Evolutionary conservation across 345 rosid species (phyloP).

Genomic region (Hibiscus mutabilis): DNA sequence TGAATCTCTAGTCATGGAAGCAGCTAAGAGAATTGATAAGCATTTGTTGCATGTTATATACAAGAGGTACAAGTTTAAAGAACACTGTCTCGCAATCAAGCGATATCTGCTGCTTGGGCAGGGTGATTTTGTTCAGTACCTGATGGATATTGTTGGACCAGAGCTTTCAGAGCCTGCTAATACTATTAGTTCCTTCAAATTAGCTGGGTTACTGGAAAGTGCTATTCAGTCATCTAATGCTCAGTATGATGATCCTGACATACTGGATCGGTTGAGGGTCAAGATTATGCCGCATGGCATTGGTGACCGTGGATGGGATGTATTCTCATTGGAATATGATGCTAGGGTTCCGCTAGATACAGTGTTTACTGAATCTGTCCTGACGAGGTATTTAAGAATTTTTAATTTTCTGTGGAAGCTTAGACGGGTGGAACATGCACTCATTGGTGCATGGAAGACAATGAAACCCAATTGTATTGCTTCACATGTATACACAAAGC

Average conservation of each 20-base stretch:
- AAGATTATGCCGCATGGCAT: slow-evolving; percentile 91
- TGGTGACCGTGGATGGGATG: slow-evolving; percentile 98
- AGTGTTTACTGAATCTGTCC: slow-evolving; percentile 78
- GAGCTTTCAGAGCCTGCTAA: slow-evolving; percentile 98
- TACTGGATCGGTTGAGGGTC: slow-evolving; percentile 79
- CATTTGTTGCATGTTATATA: slow-evolving; percentile 80
- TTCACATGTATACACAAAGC: slow-evolving; percentile 67
- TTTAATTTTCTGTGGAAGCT: slow-evolving; percentile 97
- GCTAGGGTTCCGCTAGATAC: slow-evolving; percentile 91
- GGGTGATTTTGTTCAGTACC: slow-evolving; percentile 87
- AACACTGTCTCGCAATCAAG: slow-evolving; percentile 94
- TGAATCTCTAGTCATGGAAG: slow-evolving; percentile 86
- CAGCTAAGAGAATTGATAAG: slow-evolving; percentile 93
- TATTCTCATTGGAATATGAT: slow-evolving; percentile 93
- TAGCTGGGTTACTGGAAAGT: slow-evolving; percentile 91
- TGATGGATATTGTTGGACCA: slow-evolving; percentile 50
- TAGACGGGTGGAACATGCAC: slow-evolving; percentile 93
- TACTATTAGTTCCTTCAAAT: slow-evolving; percentile 85
- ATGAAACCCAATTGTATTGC: slow-evolving; percentile 97
- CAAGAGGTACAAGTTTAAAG: slow-evolving; percentile 74
- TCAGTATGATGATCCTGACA: slow-evolving; percentile 89
- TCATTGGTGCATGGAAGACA: slow-evolving; percentile 94
- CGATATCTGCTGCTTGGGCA: slow-evolving; percentile 91
- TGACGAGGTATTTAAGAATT: slow-evolving; percentile 77
- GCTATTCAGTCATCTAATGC: slow-evolving; percentile 95